phyloP scores from a whole-genome alignment of 2,329 filamentous ascomycete species.

The Macrophomina pseudophaseolina region DNA sequence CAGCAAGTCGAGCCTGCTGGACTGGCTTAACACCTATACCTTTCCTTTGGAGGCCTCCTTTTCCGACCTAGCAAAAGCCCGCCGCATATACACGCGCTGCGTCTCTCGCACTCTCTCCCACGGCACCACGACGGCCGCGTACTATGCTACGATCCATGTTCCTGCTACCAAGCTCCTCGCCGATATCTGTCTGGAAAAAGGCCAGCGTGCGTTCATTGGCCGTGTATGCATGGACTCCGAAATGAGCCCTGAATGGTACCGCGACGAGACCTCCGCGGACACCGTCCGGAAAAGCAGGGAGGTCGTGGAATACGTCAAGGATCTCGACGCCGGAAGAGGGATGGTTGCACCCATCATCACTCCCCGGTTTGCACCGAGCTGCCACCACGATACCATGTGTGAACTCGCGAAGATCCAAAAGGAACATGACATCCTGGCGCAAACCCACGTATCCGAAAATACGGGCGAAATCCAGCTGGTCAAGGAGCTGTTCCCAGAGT shows the following conservation, averaged over 20 bases:
- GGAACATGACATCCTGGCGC: conserved; percentile 69
- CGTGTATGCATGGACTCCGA: conserved; percentile 84
- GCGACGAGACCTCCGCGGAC: conserved; percentile 69
- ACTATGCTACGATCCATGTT: conserved; percentile 90
- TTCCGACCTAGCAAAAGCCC: conserved; percentile 65
- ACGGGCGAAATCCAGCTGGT: conserved; percentile 74
- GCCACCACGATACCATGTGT: conserved; percentile 60
- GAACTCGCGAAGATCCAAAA: conserved; percentile 68
- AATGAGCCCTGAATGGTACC: conserved; percentile 74
- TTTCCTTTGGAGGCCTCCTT: conserved; percentile 90
- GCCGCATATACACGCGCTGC: conserved; percentile 75
- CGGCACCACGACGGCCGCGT: conserved; percentile 92
- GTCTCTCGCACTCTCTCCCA: conserved; percentile 82
- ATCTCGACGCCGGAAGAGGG: conserved; percentile 67
- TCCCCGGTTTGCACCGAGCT: conserved; percentile 65
- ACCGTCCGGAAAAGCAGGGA: conserved; percentile 59
- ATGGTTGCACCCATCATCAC: conserved; percentile 83
- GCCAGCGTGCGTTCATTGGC: conserved; percentile 89
- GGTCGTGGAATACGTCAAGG: conserved; percentile 62
- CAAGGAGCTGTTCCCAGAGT: conserved; percentile 68
- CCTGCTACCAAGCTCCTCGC: conserved; percentile 89
- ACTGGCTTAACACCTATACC: conserved; percentile 94
- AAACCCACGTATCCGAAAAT: conserved; percentile 93
- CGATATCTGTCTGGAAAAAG: conserved; percentile 75
- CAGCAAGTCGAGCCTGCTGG: conserved; percentile 87